Evolutionary conservation across 2,329 filamentous ascomycete genomes (phyloP).

Genomic region (Septoria petroselini): DNA sequence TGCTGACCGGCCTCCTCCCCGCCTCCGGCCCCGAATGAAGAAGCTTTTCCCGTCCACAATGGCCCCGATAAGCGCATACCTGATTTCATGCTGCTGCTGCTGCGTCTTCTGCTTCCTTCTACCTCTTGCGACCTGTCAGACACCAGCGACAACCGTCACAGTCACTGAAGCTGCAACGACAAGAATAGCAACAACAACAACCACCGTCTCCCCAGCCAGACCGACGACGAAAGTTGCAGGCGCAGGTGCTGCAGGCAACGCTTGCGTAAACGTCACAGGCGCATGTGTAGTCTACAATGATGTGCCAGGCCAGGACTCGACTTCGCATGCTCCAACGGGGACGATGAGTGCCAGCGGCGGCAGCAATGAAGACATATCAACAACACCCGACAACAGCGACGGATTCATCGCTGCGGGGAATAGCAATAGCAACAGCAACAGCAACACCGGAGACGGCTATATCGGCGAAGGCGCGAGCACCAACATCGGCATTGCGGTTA

Average conservation of each 20-base stretch:
- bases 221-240: too few relatives aligned
- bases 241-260: slow-evolving; percentile 8
- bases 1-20: too few relatives aligned
- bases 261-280: slow-evolving; percentile 21
- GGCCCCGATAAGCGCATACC: background rate
- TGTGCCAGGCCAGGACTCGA: slow-evolving; percentile 1
- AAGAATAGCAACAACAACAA: slow-evolving; percentile 15
- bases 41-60: background rate
- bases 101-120: background rate
- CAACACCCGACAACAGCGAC: slow-evolving; percentile 12
- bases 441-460: slow-evolving; percentile 16
- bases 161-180: slow-evolving; percentile 10
- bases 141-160: slow-evolving; percentile 16
- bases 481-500: slow-evolving; percentile 10
- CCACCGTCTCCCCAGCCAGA: slow-evolving; percentile 13
- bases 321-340: background rate
- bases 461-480: slow-evolving; percentile 15
- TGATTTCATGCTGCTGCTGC: background rate
- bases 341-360: slow-evolving; percentile 12
- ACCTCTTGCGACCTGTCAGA: slow-evolving; percentile 4
- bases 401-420: slow-evolving; percentile 24
- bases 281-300: slow-evolving; percentile 25
- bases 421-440: too few relatives aligned
- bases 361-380: slow-evolving; percentile 1
- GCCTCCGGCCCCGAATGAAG: too few relatives aligned